Evolutionary conservation across 2,329 filamentous ascomycete species (phyloP).

Genomic region (Erysiphe neolycopersici): DNA sequence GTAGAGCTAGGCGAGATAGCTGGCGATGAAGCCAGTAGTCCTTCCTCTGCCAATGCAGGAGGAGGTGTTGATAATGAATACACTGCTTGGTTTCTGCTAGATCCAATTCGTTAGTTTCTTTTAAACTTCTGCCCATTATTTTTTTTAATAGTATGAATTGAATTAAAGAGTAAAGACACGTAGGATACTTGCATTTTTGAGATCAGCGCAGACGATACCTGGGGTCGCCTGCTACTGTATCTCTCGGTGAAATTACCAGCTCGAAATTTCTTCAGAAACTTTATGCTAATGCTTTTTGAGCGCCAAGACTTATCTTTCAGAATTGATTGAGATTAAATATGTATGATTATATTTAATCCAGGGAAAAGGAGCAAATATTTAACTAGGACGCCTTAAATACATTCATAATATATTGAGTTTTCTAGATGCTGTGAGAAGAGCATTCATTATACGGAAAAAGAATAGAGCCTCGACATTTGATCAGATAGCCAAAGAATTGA

Average conservation of each 20-base stretch:
- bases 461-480: too few species aligned
- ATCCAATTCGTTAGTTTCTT: too few species aligned
- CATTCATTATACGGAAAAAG: too few species aligned
- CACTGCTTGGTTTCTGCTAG: constrained; percentile 7
- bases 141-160: background rate
- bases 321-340: background rate
- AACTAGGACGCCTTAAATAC: too few species aligned
- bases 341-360: too few species aligned
- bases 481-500: too few species aligned
- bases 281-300: background rate
- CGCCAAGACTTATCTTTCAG: background rate
- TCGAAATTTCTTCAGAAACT: background rate
- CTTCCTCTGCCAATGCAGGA: constrained; percentile 35
- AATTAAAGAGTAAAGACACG: background rate
- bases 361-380: too few species aligned
- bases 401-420: too few species aligned
- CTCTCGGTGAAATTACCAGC: constrained; percentile 4
- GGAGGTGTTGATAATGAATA: constrained; percentile 21
- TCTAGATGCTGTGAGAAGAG: too few species aligned
- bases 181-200: constrained; percentile 12
- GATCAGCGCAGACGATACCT: constrained; percentile 35
- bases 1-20: constrained; percentile 35
- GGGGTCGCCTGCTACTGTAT: constrained; percentile 30
- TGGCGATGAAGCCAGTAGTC: constrained; percentile 23
- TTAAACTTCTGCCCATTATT: background rate